Evolutionary conservation across 495 filamentous ascomycete species (phyloP), one percentile per base, ranked within the genome.

Genomic region (Tuber brumale): DNA sequence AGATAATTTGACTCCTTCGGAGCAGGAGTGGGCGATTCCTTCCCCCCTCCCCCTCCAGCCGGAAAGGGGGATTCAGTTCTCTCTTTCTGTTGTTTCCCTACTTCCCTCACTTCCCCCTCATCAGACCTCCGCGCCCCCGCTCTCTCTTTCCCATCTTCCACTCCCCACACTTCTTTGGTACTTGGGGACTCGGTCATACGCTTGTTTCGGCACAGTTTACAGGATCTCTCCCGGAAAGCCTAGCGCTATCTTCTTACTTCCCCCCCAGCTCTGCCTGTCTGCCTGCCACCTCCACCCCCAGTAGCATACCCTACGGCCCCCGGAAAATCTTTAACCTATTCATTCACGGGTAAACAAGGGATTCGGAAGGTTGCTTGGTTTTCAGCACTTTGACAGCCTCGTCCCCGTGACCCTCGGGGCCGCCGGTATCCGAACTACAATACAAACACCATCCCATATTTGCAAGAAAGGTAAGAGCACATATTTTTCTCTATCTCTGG

Each of bases 41-140:
- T 16, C 14, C 57, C 14, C 27, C 57, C 51, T 31, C 31, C 51
- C 51, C 51, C 31, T n/a, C 57, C 27, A 35, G 14, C 57, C 57
- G 14, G 57, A 66, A 45, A 39, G 70, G 41, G 70, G 73, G 16
- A 70, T 70, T 70, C 57, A 76, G 57, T 75, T 72, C 76, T 76
- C 73, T 70, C 70, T 70, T 73, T 73, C 61, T 66, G 71, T 76
- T 74, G 71, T 61, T 14, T 61, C 23, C n/a, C 27, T 70, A 61
- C 70, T 71, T 70, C 51, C 27, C 51, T 61, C 75, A 10, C 41
- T 73, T 70, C 69, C 45, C 51, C 71, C 42, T 61, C 42, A 35
- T 44, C 75, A 27, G 71, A 79, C 76, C 73, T 51, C 35, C 31
- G 10, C 44, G 7, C 27, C 9, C 72, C 45, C 72, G 71, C 77